These are phyloP conservation scores for Lipomyces yamanashiensis DNA, from an alignment of 805 yeast species.

Conservation along the genomic window DNA sequence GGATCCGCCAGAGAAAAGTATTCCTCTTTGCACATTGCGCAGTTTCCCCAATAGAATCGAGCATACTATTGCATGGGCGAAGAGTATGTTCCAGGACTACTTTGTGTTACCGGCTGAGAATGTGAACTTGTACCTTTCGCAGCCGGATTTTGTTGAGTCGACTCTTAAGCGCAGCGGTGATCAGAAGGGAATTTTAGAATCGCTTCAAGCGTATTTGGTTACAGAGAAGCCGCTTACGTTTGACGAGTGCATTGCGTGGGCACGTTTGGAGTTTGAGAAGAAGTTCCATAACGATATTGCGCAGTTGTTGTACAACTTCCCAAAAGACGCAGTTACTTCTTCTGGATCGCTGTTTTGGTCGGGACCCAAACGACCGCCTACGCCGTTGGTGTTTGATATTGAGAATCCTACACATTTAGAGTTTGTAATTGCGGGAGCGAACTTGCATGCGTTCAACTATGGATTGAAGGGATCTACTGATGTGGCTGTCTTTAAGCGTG, in stretches of 20 bases:
- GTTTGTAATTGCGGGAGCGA: slow-evolving; percentile 87
- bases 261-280: slow-evolving; percentile 82
- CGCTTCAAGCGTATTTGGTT: slow-evolving; percentile 71
- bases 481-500: slow-evolving; percentile 58
- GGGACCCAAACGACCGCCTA: slow-evolving; percentile 96
- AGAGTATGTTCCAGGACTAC: slow-evolving; percentile 88
- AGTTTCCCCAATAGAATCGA: slow-evolving; percentile 98
- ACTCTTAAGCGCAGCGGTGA: slow-evolving; percentile 91
- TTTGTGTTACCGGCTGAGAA: slow-evolving; percentile 91
- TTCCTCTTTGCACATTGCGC: slow-evolving; percentile 95
- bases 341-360: slow-evolving; percentile 96
- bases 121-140: slow-evolving; percentile 86
- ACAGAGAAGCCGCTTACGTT: slow-evolving; percentile 83
- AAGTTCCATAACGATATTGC: slow-evolving; percentile 84
- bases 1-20: slow-evolving; percentile 98
- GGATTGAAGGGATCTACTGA: slow-evolving; percentile 80
- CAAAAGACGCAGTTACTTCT: slow-evolving; percentile 88
- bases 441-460: slow-evolving; percentile 85
- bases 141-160: slow-evolving; percentile 90
- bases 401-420: slow-evolving; percentile 76
- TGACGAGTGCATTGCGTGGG: slow-evolving; percentile 96
- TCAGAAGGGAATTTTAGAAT: slow-evolving; percentile 81
- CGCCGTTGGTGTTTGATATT: slow-evolving; percentile 77
- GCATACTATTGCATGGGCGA: slow-evolving; percentile 99
- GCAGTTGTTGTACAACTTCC: slow-evolving; percentile 93